phyloP scores from a whole-genome alignment of 345 rosid species.

The Gossypium raimondii region DNA sequence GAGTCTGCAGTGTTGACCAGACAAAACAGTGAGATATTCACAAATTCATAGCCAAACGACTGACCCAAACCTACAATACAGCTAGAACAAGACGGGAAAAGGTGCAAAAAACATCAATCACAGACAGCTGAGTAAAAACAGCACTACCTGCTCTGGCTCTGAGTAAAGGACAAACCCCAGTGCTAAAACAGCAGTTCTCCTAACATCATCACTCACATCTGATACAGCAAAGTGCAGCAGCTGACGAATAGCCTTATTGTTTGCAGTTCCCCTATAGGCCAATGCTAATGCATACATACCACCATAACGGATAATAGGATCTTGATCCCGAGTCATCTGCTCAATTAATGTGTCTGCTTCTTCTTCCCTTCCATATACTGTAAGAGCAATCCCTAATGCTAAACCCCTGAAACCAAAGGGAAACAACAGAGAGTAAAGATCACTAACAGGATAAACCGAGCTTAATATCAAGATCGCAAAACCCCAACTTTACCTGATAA shows the following conservation, averaged over 20 bases:
- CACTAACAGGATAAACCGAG: not conserved
- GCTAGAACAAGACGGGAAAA: not conserved
- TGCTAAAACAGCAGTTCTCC: constrained; percentile 88
- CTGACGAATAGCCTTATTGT: constrained; percentile 99
- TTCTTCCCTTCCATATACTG: constrained; percentile 98
- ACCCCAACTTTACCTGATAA: constrained; percentile 60
- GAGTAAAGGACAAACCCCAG: constrained; percentile 98
- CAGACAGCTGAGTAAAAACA: not conserved
- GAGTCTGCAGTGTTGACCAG: constrained; percentile 59
- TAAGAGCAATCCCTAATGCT: constrained; percentile 95
- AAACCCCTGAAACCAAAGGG: constrained; percentile 55
- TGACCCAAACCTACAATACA: not conserved
- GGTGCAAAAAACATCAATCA: not conserved
- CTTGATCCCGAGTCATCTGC: constrained; percentile 17
- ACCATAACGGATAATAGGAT: constrained; percentile 3
- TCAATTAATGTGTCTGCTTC: constrained; percentile 97
- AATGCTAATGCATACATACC: constrained; percentile 46
- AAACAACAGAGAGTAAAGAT: constrained; percentile 11
- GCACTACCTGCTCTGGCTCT: constrained; percentile 90
- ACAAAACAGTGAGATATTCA: constrained; percentile 15
- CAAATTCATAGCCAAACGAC: not conserved
- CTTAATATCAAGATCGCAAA: not conserved
- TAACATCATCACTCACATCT: constrained; percentile 96
- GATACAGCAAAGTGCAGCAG: constrained; percentile 99
- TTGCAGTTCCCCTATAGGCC: constrained; percentile 97